These are phyloP conservation scores for Fomitopsis serialis DNA, from an alignment of 768 basidiomycete species.

Conservation along the genomic window DNA sequence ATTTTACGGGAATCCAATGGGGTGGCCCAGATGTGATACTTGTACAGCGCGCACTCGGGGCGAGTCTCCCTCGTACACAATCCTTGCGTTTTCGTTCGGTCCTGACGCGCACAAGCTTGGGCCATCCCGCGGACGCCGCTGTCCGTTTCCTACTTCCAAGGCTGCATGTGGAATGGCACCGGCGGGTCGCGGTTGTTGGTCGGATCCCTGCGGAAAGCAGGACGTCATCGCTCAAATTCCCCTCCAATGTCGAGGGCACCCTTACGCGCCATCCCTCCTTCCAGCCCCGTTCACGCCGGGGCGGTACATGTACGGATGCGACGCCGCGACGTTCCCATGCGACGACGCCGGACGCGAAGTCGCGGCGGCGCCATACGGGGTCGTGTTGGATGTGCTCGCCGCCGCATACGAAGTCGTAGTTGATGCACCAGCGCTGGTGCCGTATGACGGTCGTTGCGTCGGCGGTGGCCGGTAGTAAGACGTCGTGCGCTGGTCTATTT, in stretches of 20 bases:
- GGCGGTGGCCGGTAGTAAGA: constrained; percentile 53
- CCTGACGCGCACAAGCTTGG: neutral
- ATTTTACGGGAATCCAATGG: neutral
- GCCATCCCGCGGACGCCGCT: neutral
- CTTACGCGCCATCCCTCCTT: neutral
- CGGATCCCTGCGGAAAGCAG: neutral
- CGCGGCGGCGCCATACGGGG: neutral
- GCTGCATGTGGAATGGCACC: constrained; percentile 1
- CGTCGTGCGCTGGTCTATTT: constrained; percentile 32
- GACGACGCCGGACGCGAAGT: constrained; percentile 13
- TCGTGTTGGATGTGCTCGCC: constrained; percentile 34
- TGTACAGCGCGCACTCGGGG: too few species aligned
- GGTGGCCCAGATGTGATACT: neutral
- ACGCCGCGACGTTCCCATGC: constrained; percentile 7
- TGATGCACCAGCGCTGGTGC: constrained; percentile 11
- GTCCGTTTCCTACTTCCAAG: neutral
- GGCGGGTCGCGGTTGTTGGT: neutral
- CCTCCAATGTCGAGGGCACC: neutral
- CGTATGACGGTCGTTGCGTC: constrained; percentile 15
- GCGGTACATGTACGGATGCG: constrained; percentile 23
- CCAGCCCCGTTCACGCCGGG: constrained; percentile 12
- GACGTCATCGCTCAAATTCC: neutral
- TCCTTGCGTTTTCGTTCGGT: too few species aligned
- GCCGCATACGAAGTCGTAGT: neutral
- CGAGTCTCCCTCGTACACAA: too few species aligned